Base-by-base conservation (phyloP, 257 asterid species). In the Schizonepeta tenuifolia region DNA sequence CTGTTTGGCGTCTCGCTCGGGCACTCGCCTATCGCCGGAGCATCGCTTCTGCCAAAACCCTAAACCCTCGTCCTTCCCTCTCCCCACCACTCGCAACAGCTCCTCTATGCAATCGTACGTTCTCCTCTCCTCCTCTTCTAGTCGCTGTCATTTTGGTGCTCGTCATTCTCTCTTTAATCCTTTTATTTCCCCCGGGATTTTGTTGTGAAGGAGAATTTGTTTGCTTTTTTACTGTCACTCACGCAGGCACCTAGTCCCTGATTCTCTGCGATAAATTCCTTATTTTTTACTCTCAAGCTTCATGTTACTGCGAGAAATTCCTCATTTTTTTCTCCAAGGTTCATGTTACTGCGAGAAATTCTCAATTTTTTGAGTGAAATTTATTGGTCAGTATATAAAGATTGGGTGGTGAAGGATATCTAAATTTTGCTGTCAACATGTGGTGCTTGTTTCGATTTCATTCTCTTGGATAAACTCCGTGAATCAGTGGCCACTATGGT, bases 1-100 rank as follows among this genome's bases (percentile, higher is more conserved):
- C 86, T 18, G 67, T 83, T 72, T 74, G 79, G 82, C 96, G 86
- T 41, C 86, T 90, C 54, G 81, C 81, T 1, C 81, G 76, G 60
- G 38, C 82, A 7, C 70, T 85, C 58, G 78, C 76, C 71, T 26
- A 81, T 38, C 58, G 53, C 71, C 96, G 89, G 31, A 69, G 83
- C 28, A 35, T 79, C 73, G 65, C 74, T 66, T 50, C 78, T 68
- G 80, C 79, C 71, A 73, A 72, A 86, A 83, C 83, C 89, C 81
- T 81, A 75, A 75, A 79, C 79, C 90, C 81, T 75, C 82, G 71
- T 4, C 79, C 79, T 55, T 17, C 49, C 22, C 65, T 44, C 71
- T 38, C 78, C 36, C 54, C 78, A 15, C 78, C 51, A 17, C 73
- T 69, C 67, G 58, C 67, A 24, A 77, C 76, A 50, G 76, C 75